These are phyloP conservation scores for Glycine soja DNA, from an alignment of 306 rosid species.

Conservation along the genomic window DNA sequence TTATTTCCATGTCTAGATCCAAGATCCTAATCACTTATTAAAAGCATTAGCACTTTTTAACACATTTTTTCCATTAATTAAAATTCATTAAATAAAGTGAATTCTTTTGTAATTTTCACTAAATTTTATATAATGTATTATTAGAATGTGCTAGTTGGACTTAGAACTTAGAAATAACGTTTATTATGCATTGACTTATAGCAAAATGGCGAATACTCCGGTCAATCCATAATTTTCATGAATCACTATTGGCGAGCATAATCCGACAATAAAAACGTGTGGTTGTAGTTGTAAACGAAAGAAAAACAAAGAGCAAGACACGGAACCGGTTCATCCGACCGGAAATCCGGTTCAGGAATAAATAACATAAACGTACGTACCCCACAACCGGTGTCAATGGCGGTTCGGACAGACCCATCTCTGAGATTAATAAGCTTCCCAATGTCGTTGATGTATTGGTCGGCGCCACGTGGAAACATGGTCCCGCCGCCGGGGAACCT, in stretches of 20 bases:
- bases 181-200: neutral
- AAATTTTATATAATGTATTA: no score
- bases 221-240: no score
- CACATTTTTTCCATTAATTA: no score
- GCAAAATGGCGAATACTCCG: no score
- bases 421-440: constrained; percentile 70
- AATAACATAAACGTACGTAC: constrained; percentile 52
- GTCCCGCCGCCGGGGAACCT: constrained; percentile 97
- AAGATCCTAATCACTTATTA: neutral
- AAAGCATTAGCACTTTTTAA: neutral
- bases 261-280: neutral
- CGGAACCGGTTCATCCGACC: neutral
- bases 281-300: neutral
- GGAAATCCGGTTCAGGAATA: no score
- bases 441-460: constrained; percentile 79
- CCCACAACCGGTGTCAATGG: constrained; percentile 99
- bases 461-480: constrained; percentile 91
- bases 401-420: constrained; percentile 86
- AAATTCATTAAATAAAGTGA: no score
- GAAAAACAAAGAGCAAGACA: no score
- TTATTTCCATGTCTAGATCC: neutral
- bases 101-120: no score
- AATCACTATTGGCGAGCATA: no score
- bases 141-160: neutral
- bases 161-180: neutral